These are phyloP conservation scores for Gilbertella persicaria DNA, from an alignment of 371 early-diverging fungal species.

Conservation along the genomic window DNA sequence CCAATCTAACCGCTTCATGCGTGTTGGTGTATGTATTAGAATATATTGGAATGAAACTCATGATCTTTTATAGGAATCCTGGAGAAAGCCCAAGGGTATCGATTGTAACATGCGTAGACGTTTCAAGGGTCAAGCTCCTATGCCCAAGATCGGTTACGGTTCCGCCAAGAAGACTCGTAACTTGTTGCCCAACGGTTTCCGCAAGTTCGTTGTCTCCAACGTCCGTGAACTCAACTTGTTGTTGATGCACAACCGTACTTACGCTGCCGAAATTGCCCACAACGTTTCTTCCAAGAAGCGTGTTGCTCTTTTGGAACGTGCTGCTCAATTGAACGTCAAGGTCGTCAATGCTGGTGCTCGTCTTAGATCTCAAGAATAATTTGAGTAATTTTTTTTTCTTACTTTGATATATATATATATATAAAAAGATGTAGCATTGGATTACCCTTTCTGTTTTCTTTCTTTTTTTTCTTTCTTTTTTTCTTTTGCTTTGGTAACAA, in stretches of 20 bases:
- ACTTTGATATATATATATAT: too few relatives aligned
- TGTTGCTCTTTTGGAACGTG: constrained; percentile 95
- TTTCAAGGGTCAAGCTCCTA: constrained; percentile 97
- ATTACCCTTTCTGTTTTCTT: too few relatives aligned
- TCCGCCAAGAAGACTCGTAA: constrained; percentile 96
- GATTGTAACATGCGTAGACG: constrained; percentile 97
- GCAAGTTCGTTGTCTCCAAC: constrained; percentile 96
- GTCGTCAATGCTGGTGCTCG: constrained; percentile 97
- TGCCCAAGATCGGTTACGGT: constrained; percentile 99
- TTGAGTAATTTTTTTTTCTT: constrained; percentile 6
- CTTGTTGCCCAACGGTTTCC: constrained; percentile 98
- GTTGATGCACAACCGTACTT: constrained; percentile 98
- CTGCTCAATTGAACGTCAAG: constrained; percentile 96
- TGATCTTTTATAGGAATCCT: constrained; percentile 72
- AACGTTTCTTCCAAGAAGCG: constrained; percentile 98
- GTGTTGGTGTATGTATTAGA: constrained; percentile 76
- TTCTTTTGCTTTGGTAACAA: too few relatives aligned
- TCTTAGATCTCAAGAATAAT: constrained; percentile 89
- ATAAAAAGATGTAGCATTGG: too few relatives aligned
- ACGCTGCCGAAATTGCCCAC: constrained; percentile 99
- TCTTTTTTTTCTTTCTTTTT: too few relatives aligned
- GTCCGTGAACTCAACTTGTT: constrained; percentile 95
- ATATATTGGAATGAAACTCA: not conserved
- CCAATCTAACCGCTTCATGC: constrained; percentile 98
- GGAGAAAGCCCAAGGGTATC: constrained; percentile 99